phyloP scores from a whole-genome alignment of 108 stramenopile species.

The Nannochloropsis salina region DNA sequence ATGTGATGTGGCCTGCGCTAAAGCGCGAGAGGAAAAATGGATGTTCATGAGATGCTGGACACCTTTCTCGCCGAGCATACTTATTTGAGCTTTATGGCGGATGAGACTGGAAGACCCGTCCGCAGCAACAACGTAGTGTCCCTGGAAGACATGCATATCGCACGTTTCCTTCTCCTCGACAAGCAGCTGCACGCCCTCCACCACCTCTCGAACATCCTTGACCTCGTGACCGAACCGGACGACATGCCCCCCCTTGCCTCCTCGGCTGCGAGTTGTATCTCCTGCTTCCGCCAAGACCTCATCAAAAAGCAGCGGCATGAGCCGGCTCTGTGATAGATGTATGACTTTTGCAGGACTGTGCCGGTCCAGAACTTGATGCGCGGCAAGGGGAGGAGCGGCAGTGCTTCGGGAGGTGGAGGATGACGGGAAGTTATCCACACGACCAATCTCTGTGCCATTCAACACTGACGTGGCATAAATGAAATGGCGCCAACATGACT shows the following conservation, averaged over 20 bases:
- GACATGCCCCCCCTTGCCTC: background rate
- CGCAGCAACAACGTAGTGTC: slow-evolving; percentile 65
- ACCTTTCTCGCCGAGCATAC: slow-evolving; percentile 51
- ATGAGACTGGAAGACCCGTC: slow-evolving; percentile 72
- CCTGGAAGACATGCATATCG: slow-evolving; percentile 12
- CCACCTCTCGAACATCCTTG: slow-evolving; percentile 21
- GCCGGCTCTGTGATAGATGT: slow-evolving; percentile 63
- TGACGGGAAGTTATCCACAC: background rate
- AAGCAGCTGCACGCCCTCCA: background rate
- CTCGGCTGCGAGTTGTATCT: background rate
- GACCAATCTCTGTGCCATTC: slow-evolving; percentile 1
- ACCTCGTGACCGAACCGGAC: slow-evolving; percentile 28
- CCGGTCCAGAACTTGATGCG: background rate
- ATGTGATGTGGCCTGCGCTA: slow-evolving; percentile 29
- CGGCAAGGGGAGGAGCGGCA: background rate
- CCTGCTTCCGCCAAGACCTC: slow-evolving; percentile 39
- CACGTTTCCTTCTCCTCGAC: background rate
- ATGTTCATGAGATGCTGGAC: slow-evolving; percentile 79
- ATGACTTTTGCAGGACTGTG: slow-evolving; percentile 32
- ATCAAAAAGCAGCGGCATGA: slow-evolving; percentile 57
- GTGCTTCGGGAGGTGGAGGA: background rate
- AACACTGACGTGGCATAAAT: background rate
- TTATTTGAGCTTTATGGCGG: slow-evolving; percentile 56
- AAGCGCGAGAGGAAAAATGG: slow-evolving; percentile 61
- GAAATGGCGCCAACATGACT: background rate